A percentile compares a stretch with the other conserved stretches of the same genome.
phyloP scores from a whole-genome alignment of 2,329 filamentous ascomycete species.

The Trichophyton schoenleinii region DNA sequence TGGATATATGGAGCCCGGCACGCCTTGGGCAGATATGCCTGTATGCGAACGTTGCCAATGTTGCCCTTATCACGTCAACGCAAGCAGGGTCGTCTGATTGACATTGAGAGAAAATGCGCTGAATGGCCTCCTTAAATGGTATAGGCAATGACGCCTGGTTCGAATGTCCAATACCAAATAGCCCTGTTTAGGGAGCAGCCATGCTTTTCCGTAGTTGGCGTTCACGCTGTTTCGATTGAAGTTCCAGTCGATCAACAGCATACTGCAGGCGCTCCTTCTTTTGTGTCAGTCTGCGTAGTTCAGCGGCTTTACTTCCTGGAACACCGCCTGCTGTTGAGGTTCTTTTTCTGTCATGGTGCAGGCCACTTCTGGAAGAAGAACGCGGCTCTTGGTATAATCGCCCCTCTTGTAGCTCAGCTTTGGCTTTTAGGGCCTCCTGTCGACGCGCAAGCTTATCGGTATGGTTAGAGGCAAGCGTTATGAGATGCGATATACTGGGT shows the following conservation, averaged over 20 bases:
- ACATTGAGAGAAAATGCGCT: no score
- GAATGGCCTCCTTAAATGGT: no score
- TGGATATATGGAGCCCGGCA: no score
- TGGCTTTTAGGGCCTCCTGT: slow-evolving; percentile 71
- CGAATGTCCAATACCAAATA: not conserved
- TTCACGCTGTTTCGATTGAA: slow-evolving; percentile 70
- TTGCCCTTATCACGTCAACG: not conserved
- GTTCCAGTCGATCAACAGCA: slow-evolving; percentile 69
- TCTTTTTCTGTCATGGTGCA: slow-evolving; percentile 9
- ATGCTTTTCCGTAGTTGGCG: slow-evolving; percentile 62
- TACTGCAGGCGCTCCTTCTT: slow-evolving; percentile 79
- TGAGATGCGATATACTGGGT: slow-evolving; percentile 68
- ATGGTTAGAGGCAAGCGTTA: slow-evolving; percentile 70
- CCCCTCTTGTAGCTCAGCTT: slow-evolving; percentile 71
- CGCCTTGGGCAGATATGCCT: no score
- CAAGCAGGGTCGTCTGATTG: not conserved
- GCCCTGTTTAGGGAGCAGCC: slow-evolving; percentile 37
- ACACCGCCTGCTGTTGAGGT: slow-evolving; percentile 7
- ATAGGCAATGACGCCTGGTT: not conserved
- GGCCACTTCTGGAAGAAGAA: slow-evolving; percentile 15
- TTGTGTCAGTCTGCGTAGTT: slow-evolving; percentile 58
- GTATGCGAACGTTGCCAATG: no score
- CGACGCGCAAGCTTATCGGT: slow-evolving; percentile 71
- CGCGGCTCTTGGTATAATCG: slow-evolving; percentile 39
- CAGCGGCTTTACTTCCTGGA: slow-evolving; percentile 38